These are phyloP conservation scores for Amauroascus verrucosus DNA, from an alignment of 2,329 filamentous ascomycete genomes.

Conservation along the genomic window DNA sequence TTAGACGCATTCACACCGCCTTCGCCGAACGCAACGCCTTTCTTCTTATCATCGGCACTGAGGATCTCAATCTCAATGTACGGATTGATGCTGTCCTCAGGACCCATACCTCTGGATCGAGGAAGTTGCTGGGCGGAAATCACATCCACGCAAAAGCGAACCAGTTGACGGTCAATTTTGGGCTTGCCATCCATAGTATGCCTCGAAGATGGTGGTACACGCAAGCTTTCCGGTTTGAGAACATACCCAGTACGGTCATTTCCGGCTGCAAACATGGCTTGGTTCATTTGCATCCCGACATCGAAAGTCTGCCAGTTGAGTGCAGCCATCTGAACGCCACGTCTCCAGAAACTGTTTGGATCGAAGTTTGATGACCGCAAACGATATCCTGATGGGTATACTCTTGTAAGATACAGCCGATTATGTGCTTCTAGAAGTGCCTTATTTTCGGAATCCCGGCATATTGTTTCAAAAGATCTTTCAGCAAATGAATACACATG, in stretches of 20 bases:
- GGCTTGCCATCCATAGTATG: constrained; percentile 25
- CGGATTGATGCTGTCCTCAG: constrained; percentile 70
- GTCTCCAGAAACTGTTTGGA: constrained; percentile 84
- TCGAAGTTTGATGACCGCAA: constrained; percentile 90
- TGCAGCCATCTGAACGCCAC: constrained; percentile 94
- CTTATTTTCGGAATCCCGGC: constrained; percentile 64
- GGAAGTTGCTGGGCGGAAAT: constrained; percentile 94
- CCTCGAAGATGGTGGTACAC: constrained; percentile 31
- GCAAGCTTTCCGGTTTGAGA: constrained; percentile 78
- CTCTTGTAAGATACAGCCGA: constrained; percentile 79
- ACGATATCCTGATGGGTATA: constrained; percentile 77
- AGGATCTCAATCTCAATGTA: constrained; percentile 94
- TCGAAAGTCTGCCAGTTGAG: constrained; percentile 99
- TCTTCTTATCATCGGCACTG: constrained; percentile 82
- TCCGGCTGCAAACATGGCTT: constrained; percentile 92
- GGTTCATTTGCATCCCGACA: constrained; percentile 87
- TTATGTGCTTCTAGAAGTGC: constrained; percentile 79
- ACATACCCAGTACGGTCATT: constrained; percentile 84
- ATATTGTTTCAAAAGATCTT: constrained; percentile 71
- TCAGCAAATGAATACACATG: constrained; percentile 96
- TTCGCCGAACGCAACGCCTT: constrained; percentile 56
- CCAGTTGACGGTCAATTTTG: constrained; percentile 68
- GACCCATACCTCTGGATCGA: constrained; percentile 61
- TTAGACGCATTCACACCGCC: constrained; percentile 56
- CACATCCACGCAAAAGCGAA: constrained; percentile 76